Percentiles rank a stretch among this genome's conserved stretches.
These are phyloP conservation scores for Spergularia bocconei DNA, from an alignment of 148 eudicot genomes.

Conservation along the genomic window DNA sequence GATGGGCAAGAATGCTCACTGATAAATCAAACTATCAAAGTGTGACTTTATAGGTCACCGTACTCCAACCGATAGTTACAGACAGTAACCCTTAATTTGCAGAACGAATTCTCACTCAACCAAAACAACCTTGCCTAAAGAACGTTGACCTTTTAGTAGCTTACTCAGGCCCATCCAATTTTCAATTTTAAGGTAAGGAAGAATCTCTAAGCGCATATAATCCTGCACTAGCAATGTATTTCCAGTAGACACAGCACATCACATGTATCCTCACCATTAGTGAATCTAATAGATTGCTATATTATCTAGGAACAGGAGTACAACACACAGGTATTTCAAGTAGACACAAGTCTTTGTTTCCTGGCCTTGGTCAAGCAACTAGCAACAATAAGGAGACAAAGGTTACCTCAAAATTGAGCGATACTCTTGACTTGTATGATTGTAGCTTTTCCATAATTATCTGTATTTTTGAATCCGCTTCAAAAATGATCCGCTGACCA, in stretches of 20 bases:
- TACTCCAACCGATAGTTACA: background rate
- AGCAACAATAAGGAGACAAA: background rate
- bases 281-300: background rate
- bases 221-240: too few relatives aligned
- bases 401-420: conserved; percentile 81
- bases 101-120: background rate
- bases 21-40: background rate
- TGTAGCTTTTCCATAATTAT: conserved; percentile 89
- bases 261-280: background rate
- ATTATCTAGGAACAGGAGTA: background rate
- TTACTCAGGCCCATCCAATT: too few relatives aligned
- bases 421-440: conserved; percentile 77
- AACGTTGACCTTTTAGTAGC: too few relatives aligned
- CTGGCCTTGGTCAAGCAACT: background rate
- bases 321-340: background rate
- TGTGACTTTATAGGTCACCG: background rate
- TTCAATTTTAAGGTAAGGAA: too few relatives aligned
- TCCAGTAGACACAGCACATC: too few relatives aligned
- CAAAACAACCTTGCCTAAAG: background rate
- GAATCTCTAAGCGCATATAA: too few relatives aligned
- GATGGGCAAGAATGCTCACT: background rate
- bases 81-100: background rate
- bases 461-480: conserved; percentile 77
- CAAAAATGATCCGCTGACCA: conserved; percentile 68
- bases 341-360: background rate